Evolutionary conservation across 345 rosid species (phyloP), one percentile per base, ranked within the genome.

Genomic region (Jatropha curcas): DNA sequence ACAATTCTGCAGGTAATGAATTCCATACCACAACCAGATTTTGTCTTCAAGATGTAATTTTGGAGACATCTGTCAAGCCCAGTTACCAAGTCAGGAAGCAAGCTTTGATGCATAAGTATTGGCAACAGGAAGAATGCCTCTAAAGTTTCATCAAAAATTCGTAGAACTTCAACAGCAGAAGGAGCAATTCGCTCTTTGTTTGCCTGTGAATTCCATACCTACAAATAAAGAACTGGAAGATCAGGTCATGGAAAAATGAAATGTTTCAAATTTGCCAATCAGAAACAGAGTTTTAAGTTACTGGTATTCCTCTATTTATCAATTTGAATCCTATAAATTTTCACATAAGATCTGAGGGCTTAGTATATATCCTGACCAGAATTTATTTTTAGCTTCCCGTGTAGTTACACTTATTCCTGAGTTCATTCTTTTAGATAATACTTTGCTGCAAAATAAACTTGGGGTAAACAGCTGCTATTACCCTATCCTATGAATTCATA

Each of bases 81-180:
- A 64, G 83, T 41, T 71, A 91, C 79, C 85, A 95, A 86, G 77
- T 90, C 91, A 66, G 97, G 97, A 65, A 95, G 87, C 71, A 95
- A 82, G 7, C 85, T 87, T 14, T 92, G 88, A 82, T 95, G 99
- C 93, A 88, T 82, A 0, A 94, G 96, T 80, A 95, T 95, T 25
- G 99, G 98, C 79, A 95, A 90, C 85, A 88, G 91, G 80, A 95
- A 95, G 87, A 83, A 95, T 35, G 98, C 92, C 37, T 91, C 96
- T 46, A 92, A 71, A 45, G 97, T 91, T 84, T 95, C 98, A 70
- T 92, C 98, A 39, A 92, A 83, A 60, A 84, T 82, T 55, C 93
- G 86, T 84, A 92, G 68, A 9, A 90, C 86, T 84, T 95, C 98
- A 4, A 88, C 85, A 52, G 97, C 89, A 76, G 99, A 95, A 58